Evolutionary conservation across 805 yeast species (phyloP).

Genomic region (Candida tammaniensis): DNA sequence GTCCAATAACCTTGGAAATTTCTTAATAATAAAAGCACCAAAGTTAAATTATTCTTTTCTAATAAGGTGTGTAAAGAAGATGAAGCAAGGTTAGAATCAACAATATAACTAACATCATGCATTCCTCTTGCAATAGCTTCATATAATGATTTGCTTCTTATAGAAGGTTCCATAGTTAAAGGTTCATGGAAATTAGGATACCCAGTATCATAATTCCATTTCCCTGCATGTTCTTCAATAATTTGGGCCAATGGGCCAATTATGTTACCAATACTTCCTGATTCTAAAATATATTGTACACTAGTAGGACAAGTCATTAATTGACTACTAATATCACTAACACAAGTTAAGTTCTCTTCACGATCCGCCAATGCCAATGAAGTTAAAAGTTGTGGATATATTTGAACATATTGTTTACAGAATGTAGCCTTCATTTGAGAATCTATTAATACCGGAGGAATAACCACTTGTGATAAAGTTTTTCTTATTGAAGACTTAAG

Average conservation of each 20-base stretch:
- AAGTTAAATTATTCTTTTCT: slow-evolving; percentile 34
- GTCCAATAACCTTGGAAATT: slow-evolving; percentile 58
- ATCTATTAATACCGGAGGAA: slow-evolving; percentile 57
- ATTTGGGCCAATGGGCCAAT: slow-evolving; percentile 46
- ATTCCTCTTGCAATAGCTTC: slow-evolving; percentile 30
- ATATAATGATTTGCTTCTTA: slow-evolving; percentile 22
- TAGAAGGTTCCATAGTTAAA: slow-evolving; percentile 10
- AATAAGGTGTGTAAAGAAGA: slow-evolving; percentile 22
- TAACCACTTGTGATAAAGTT: slow-evolving; percentile 44
- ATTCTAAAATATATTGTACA: slow-evolving; percentile 38
- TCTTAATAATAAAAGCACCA: slow-evolving; percentile 46
- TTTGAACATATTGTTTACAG: slow-evolving; percentile 50
- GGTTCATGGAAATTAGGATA: slow-evolving; percentile 27
- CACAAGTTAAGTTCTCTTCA: slow-evolving; percentile 43
- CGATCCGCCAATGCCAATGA: slow-evolving; percentile 49
- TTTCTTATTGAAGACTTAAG: slow-evolving; percentile 52
- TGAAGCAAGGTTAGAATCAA: slow-evolving; percentile 20
- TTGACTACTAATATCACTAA: slow-evolving; percentile 35
- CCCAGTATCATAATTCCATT: slow-evolving; percentile 32
- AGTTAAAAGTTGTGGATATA: slow-evolving; percentile 50
- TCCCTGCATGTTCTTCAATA: slow-evolving; percentile 40
- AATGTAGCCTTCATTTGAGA: slow-evolving; percentile 45
- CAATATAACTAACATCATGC: slow-evolving; percentile 26
- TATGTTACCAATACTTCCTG: slow-evolving; percentile 40
- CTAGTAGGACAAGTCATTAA: slow-evolving; percentile 44